Evolutionary conservation across 495 filamentous ascomycete species (phyloP), one percentile per base, ranked within the genome.

Genomic region (Aspergillus taichungensis): DNA sequence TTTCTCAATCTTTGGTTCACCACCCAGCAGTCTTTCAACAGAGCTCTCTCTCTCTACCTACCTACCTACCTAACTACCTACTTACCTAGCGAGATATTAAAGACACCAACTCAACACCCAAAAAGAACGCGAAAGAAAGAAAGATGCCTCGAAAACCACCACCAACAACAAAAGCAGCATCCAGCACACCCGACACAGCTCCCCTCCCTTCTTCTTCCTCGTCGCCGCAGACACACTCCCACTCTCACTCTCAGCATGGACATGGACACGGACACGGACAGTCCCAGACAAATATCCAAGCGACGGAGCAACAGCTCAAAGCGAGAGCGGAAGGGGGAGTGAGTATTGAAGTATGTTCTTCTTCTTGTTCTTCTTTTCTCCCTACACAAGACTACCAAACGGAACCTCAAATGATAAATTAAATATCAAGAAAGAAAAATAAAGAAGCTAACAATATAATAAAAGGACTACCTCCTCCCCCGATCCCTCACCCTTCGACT

Each of bases 401-500:
- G 31, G 13, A 35, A 24, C 4, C 18, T 4, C 18, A 24, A 24
- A 24, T 4, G 18, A 24, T 28, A 13, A 31, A 36, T 18, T 14
- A 34, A 50, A 14, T 18, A 31, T 0, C 30, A 46, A 6, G 44
- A 37, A 41, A 34, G n/a, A n/a, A n/a, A n/a, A n/a, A n/a, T n/a
- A 44, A 38, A 29, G 27, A 33, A 42, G 44, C 31, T 28, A 45
- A 55, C n/a, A 8, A 30, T 36, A 30, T 13, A 13, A 34, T 38
- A 43, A 40, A 40, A 29, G 90, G 92, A 98, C 60, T 82, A 94
- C 45, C 85, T 77, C 33, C 82, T 98, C 13, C 92, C 92, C 1
- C 91, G 88, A 60, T 89, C 88, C n/a, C 85, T 96, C 61, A 87
- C 95, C 34, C 85, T 87, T 37, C 81, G 92, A 14, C 79, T 98